Base-by-base conservation (phyloP, 805 yeast genomes). In the Ogataea saltuana region DNA sequence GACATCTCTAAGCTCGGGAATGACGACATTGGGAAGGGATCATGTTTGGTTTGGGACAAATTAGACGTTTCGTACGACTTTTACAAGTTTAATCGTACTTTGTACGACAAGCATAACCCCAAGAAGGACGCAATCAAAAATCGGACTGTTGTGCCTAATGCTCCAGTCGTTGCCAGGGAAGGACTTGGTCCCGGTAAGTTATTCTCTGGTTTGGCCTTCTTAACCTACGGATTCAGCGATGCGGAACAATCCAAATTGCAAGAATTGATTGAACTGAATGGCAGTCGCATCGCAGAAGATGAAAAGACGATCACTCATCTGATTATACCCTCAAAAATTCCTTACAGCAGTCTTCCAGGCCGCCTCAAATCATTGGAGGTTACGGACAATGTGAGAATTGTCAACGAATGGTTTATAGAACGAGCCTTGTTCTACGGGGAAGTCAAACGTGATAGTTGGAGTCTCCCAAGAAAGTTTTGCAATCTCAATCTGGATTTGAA, bases 131-230 rank as follows among this genome's bases (percentile, higher is more conserved):
- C 6, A 2, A 12, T 25, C 10, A 6, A 5, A 6, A 10, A 6
- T 6, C 6, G 12, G 4, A 25, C n/a, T 25, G n/a, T 13, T 25
- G 6, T 13, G 12, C 28, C n/a, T n/a, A n/a, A n/a, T n/a, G n/a
- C n/a, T n/a, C n/a, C n/a, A n/a, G n/a, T n/a, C n/a, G n/a, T n/a
- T n/a, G n/a, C 28, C 28, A 25, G 13, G n/a, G 28, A 25, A 25
- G 12, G 12, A 25, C 28, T n/a, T n/a, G n/a, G n/a, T n/a, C 28
- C 10, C 10, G 13, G 12, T 11, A 25, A 25, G 28, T 12, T 83
- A 3, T 78, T 83, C 46, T 34, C 52, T 11, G 72, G 70, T 1
- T 59, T 67, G 41, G 54, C 57, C 8, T 80, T 84, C 53, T 49
- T 64, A 9, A 55, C 75, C 4, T 51, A 44, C 34, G 63, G 64